phyloP scores from a whole-genome alignment of 23 red algal species.

The Gracilaria caudata region DNA sequence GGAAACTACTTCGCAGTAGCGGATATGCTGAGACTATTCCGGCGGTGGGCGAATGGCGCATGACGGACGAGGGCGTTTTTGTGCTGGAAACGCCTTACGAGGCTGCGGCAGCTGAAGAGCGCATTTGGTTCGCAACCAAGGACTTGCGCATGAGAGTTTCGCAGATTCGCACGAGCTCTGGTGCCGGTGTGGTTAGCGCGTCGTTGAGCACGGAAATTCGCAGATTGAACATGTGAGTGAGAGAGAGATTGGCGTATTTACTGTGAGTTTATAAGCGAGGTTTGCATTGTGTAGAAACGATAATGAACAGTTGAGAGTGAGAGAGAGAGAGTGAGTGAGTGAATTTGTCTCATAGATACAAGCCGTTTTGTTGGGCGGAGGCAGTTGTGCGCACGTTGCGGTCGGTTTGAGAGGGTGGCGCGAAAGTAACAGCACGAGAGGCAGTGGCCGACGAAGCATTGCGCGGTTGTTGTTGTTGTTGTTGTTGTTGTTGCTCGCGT shows the following conservation, averaged over 20 bases:
- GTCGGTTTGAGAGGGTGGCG: neutral
- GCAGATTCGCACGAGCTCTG: constrained; percentile 69
- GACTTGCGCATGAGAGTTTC: constrained; percentile 79
- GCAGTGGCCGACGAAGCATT: neutral
- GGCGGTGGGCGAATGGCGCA: constrained; percentile 76
- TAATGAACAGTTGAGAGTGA: neutral
- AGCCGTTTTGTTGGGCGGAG: neutral
- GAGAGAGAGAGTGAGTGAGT: neutral
- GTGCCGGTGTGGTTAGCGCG: constrained; percentile 71
- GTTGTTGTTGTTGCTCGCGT: neutral
- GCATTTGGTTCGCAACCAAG: constrained; percentile 86
- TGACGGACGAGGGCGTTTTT: constrained; percentile 79
- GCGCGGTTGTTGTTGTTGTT: too few species aligned
- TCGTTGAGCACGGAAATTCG: constrained; percentile 85
- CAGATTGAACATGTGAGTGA: constrained; percentile 24
- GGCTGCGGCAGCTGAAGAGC: constrained; percentile 73
- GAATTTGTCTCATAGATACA: neutral
- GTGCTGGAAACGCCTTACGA: constrained; percentile 84
- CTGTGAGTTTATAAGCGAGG: neutral
- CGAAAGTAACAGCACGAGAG: constrained; percentile 8
- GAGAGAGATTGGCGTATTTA: neutral
- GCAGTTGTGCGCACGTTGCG: neutral
- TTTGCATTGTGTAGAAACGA: neutral
- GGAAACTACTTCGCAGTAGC: constrained; percentile 63
- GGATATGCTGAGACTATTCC: constrained; percentile 84